Base-by-base conservation (phyloP, 345 rosid species). In the Eucalyptus dawsonii region DNA sequence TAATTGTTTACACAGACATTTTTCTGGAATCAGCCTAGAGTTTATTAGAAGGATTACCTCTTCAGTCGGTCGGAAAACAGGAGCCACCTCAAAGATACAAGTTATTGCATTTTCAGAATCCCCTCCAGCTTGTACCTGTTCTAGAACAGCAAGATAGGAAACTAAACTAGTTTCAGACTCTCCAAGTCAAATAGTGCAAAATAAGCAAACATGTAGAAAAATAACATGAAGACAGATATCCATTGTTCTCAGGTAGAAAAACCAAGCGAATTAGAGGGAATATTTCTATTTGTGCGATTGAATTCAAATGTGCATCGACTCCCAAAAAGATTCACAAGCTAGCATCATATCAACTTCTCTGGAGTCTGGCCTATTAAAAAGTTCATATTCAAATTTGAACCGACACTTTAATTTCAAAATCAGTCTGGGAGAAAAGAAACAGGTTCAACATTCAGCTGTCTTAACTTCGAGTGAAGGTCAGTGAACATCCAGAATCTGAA, bases 51-150 rank as follows among this genome's bases (percentile, higher is more conserved):
- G 85, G 56, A 81, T 89, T 67, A 97, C 98, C 98, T 95, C 93
- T 87, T 95, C 94, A 60, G 93, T 92, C 47, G 99, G 99, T 90
- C 89, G 90, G 89, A 94, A 95, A 65, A 95, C 92, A 85, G 97
- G 96, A 93, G 93, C 94, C 89, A 94, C 97, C 88, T 94, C 93
- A 87, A 95, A 93, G 85, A 89, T 88, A 88, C 90, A 69, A 17
- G 87, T 89, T 89, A 69, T 88, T 45, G 94, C 92, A 88, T 90
- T 92, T 88, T 89, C 93, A 50, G 87, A 93, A 87, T 60, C 88
- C 54, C 88, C 93, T 89, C 89, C 89, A 42, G 40, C 80, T 50
- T 88, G 50, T 47, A 40, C 89, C 89, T 42, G 89, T n/a, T 54
- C 69, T 50, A 44, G 56, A 50, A 27, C 56, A 53, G 60, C 62